A percentile compares a stretch with the other conserved stretches of the same genome.
phyloP scores from a whole-genome alignment of 306 rosid genomes.

The Canavalia ensiformis region DNA sequence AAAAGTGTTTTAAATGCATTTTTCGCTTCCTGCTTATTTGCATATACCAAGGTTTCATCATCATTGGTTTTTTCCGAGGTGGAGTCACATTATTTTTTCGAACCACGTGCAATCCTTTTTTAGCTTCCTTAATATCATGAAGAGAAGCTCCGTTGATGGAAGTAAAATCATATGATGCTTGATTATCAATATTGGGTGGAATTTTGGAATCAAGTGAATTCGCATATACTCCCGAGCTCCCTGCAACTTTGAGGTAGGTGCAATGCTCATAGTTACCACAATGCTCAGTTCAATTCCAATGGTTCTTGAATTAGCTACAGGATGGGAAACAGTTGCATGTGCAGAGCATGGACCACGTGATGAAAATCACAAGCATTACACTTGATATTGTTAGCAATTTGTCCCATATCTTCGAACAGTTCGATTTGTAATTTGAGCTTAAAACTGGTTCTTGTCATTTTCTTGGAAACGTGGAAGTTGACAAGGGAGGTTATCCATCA shows the following conservation, averaged over 20 bases:
- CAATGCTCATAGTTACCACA: conserved; percentile 51
- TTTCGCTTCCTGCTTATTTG: conserved; percentile 97
- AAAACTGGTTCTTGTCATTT: conserved; percentile 62
- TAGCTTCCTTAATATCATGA: conserved; percentile 86
- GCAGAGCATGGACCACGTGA: background rate
- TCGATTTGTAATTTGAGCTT: conserved; percentile 51
- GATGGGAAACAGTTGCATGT: conserved; percentile 46
- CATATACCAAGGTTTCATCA: conserved; percentile 80
- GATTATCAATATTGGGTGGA: conserved; percentile 61
- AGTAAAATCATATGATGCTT: conserved; percentile 68
- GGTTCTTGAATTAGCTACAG: conserved; percentile 57
- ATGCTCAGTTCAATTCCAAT: conserved; percentile 62
- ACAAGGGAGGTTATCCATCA: conserved; percentile 53
- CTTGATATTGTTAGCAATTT: conserved; percentile 60
- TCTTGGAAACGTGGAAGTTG: conserved; percentile 45
- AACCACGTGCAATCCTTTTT: conserved; percentile 71
- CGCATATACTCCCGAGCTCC: conserved; percentile 66
- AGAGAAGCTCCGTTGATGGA: conserved; percentile 65
- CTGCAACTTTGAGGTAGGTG: conserved; percentile 62
- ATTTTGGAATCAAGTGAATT: conserved; percentile 57
- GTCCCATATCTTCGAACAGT: conserved; percentile 39
- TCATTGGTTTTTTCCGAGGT: conserved; percentile 76
- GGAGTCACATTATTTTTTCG: conserved; percentile 75
- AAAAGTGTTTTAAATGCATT: conserved; percentile 89
- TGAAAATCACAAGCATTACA: conserved; percentile 59